These are phyloP conservation scores for Ogataea glucozyma DNA, from an alignment of 805 yeast genomes.

Conservation along the genomic window DNA sequence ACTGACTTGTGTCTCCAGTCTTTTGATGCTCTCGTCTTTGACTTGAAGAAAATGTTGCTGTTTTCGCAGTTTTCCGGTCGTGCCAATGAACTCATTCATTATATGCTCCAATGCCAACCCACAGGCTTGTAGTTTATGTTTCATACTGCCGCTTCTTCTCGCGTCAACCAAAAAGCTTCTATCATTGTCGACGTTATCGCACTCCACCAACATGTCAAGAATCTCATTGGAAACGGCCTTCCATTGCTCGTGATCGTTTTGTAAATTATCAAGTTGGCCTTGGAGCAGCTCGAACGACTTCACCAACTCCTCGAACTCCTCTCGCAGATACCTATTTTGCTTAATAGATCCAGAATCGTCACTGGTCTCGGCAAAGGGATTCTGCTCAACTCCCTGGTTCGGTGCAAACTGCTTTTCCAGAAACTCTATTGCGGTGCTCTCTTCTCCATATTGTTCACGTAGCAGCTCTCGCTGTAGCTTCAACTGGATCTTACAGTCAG, in stretches of 20 bases:
- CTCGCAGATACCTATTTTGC: constrained; percentile 12
- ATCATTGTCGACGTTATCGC: background rate
- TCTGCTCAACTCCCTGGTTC: background rate
- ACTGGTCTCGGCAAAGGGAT: background rate
- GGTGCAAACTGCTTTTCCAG: constrained; percentile 17
- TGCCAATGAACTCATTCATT: background rate
- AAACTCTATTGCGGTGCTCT: constrained; percentile 18
- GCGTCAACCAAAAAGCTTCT: constrained; percentile 1
- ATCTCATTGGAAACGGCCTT: constrained; percentile 15
- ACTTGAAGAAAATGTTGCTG: background rate
- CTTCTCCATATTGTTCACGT: constrained; percentile 24
- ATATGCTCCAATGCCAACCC: constrained; percentile 5
- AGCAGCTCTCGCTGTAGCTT: constrained; percentile 34
- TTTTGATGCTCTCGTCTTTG: background rate
- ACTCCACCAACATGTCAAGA: constrained; percentile 9
- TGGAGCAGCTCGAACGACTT: constrained; percentile 20
- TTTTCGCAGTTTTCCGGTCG: background rate
- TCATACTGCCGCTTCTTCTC: constrained; percentile 6
- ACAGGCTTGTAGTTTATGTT: constrained; percentile 10
- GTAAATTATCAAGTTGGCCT: constrained; percentile 18
- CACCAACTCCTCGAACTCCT: constrained; percentile 24
- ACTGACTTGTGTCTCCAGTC: background rate
- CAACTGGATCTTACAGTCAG: constrained; percentile 37
- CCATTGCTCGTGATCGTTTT: constrained; percentile 21
- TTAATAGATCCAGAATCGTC: background rate